Conservation (phyloP, 495 filamentous ascomycete species). For the Penicillium cinerascens region DNA sequence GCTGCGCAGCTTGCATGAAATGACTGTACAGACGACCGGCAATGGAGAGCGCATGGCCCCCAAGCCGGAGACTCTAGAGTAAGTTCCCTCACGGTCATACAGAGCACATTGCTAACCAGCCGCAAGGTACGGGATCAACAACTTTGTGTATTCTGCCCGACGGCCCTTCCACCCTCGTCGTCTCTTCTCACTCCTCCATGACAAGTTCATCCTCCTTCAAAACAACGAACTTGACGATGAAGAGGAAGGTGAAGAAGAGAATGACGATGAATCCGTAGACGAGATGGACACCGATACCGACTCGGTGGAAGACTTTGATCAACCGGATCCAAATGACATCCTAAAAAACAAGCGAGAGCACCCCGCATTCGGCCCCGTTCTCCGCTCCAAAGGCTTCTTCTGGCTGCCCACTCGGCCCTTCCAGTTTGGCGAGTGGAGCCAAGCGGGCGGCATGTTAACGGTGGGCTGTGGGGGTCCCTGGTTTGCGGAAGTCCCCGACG, state of each 20-base stretch:
- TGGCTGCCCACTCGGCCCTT: slow-evolving; percentile 45
- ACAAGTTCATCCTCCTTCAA: slow-evolving; percentile 53
- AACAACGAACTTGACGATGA: slow-evolving; percentile 37
- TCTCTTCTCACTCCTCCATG: slow-evolving; percentile 47
- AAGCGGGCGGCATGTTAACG: slow-evolving; percentile 57
- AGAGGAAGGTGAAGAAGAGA: slow-evolving; percentile 29
- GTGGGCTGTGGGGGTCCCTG: slow-evolving; percentile 50
- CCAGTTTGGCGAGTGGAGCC: slow-evolving; percentile 56
- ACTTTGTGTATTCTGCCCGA: slow-evolving; percentile 51
- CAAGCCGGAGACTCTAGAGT: slow-evolving; percentile 56
- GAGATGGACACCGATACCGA: slow-evolving; percentile 37
- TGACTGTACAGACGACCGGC: slow-evolving; percentile 41
- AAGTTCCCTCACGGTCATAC: slow-evolving; percentile 8
- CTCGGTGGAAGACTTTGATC: slow-evolving; percentile 34
- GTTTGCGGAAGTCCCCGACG: slow-evolving; percentile 47
- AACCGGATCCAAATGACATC: slow-evolving; percentile 34
- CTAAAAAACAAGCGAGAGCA: slow-evolving; percentile 42
- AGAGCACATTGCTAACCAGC: not conserved
- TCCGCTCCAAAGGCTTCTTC: slow-evolving; percentile 48
- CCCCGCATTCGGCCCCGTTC: slow-evolving; percentile 38
- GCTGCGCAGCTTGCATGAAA: slow-evolving; percentile 49
- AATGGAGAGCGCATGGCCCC: slow-evolving; percentile 46
- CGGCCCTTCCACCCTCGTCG: slow-evolving; percentile 51
- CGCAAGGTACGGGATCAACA: slow-evolving; percentile 49
- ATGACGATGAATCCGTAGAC: slow-evolving; percentile 32